A percentile compares a stretch with the other conserved stretches of the same genome.
Evolutionary conservation across 129 eudicot species (phyloP).

Genomic region (Cynara cardunculus): DNA sequence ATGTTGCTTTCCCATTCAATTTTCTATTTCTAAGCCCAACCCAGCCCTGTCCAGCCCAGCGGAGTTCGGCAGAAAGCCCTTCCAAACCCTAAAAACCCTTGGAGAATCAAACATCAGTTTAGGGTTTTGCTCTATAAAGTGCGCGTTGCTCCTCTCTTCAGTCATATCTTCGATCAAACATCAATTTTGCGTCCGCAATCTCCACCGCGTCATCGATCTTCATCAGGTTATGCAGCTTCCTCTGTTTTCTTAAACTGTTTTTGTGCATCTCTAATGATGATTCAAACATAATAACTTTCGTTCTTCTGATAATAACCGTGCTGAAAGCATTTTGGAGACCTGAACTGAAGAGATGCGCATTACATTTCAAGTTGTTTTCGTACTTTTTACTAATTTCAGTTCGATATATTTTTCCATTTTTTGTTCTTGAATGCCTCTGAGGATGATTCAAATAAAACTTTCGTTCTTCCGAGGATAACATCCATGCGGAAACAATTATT

Average conservation of each 20-base stretch:
- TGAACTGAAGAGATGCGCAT: slow-evolving; percentile 26
- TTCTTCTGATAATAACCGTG: slow-evolving; percentile 24
- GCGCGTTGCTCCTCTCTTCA: neutral
- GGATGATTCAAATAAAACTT: slow-evolving; percentile 29
- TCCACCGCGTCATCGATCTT: neutral
- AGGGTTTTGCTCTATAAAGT: slow-evolving; percentile 30
- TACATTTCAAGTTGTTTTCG: neutral
- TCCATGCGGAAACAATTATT: slow-evolving; percentile 40
- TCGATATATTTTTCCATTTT: neutral
- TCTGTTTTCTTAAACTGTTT: neutral
- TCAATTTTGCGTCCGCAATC: neutral
- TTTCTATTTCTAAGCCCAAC: neutral
- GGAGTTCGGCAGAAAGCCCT: neutral
- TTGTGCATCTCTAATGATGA: slow-evolving; percentile 18
- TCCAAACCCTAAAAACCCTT: slow-evolving; percentile 7
- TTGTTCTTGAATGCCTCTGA: neutral
- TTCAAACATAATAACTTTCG: slow-evolving; percentile 23
- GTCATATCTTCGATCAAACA: neutral
- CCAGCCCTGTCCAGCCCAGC: neutral
- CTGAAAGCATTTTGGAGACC: slow-evolving; percentile 32
- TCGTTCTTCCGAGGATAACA: slow-evolving; percentile 33
- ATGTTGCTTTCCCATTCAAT: neutral
- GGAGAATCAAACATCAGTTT: neutral
- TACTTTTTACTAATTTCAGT: neutral
- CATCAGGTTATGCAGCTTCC: neutral